phyloP scores from a whole-genome alignment of 208 protist genomes.

The Trichomonas tenax region DNA sequence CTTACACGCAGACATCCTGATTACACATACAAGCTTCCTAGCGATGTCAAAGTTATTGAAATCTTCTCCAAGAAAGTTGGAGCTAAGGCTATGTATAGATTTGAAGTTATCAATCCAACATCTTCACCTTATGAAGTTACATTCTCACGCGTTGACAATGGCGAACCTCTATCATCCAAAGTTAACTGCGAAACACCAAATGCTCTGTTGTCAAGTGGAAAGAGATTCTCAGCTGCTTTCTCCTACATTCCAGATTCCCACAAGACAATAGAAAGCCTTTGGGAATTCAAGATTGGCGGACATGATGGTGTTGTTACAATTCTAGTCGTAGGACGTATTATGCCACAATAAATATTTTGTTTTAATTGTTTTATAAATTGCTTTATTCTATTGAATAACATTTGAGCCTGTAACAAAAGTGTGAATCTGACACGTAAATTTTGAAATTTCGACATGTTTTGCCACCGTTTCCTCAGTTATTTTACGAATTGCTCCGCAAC shows the following conservation, averaged over 20 bases:
- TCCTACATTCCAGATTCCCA: background rate
- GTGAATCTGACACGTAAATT: too few relatives aligned
- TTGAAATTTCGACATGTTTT: too few relatives aligned
- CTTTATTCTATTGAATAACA: too few relatives aligned
- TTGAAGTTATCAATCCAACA: slow-evolving; percentile 1
- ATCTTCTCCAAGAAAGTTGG: background rate
- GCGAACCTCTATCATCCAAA: background rate
- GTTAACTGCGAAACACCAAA: background rate
- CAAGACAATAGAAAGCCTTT: background rate
- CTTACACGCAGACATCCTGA: slow-evolving; percentile 46
- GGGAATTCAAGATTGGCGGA: background rate
- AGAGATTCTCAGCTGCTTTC: background rate
- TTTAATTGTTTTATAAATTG: background rate
- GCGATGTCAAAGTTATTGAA: background rate
- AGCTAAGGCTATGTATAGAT: background rate
- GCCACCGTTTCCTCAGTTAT: too few relatives aligned
- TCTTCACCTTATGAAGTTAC: background rate
- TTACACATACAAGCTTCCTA: background rate
- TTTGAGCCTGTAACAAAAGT: too few relatives aligned
- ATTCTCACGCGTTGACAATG: background rate
- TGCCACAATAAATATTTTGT: background rate
- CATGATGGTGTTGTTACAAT: background rate
- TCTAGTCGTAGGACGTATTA: background rate
- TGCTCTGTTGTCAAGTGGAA: background rate
- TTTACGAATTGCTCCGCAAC: too few relatives aligned